Evolutionary conservation across 139 green algal species (phyloP).

Genomic region (Haematococcus lacustris): DNA sequence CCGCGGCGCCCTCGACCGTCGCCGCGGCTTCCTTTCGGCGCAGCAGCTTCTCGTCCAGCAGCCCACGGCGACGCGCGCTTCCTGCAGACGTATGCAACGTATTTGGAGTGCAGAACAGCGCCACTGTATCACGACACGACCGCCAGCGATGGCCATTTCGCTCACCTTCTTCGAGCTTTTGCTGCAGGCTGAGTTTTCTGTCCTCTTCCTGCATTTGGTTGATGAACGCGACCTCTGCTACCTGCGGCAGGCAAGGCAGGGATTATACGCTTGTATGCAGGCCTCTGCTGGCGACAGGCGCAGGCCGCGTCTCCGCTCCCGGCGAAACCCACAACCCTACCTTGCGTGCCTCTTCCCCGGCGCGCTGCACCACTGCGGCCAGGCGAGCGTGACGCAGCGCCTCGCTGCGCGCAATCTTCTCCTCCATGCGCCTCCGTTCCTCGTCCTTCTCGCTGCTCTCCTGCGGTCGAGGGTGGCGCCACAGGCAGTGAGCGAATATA

Average conservation of each 20-base stretch:
- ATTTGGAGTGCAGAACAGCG: neutral
- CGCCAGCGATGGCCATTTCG: neutral
- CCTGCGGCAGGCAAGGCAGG: neutral
- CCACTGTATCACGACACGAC: neutral
- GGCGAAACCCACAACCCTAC: slow-evolving; percentile 1
- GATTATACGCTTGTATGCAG: neutral
- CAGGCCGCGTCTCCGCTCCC: neutral
- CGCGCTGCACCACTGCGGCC: slow-evolving; percentile 28
- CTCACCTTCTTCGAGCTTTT: slow-evolving; percentile 49
- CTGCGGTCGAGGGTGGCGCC: no score
- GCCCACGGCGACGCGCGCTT: slow-evolving; percentile 24
- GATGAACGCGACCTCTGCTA: slow-evolving; percentile 60
- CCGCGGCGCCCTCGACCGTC: slow-evolving; percentile 31
- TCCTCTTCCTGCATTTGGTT: slow-evolving; percentile 45
- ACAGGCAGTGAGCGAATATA: no score
- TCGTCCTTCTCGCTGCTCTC: no score
- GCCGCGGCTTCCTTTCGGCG: slow-evolving; percentile 30
- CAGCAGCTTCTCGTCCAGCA: slow-evolving; percentile 32
- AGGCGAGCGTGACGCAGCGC: slow-evolving; percentile 47
- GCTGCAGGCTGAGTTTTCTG: slow-evolving; percentile 45
- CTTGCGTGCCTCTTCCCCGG: slow-evolving; percentile 51
- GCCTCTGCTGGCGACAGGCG: neutral
- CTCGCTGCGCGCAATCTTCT: slow-evolving; percentile 39
- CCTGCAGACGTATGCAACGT: no score
- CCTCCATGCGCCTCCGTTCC: no score